A percentile compares a stretch with the other conserved stretches of the same genome.
Evolutionary conservation across 1,284 basidiomycete species (phyloP).

Genomic region (Rhodotorula sp.): DNA sequence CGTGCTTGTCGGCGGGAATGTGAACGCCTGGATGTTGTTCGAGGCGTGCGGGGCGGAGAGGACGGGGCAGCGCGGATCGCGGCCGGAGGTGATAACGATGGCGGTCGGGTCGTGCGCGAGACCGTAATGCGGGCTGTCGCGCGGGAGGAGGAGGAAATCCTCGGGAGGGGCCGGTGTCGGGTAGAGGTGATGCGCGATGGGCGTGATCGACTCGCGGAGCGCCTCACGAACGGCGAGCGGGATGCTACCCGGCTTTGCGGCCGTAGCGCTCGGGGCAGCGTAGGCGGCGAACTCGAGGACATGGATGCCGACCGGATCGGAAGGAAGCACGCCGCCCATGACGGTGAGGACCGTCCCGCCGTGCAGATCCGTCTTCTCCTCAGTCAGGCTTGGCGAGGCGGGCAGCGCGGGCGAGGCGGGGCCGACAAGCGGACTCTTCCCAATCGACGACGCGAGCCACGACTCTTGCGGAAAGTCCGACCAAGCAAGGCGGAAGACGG

Average conservation of each 20-base stretch:
- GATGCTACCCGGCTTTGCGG: slow-evolving; percentile 51
- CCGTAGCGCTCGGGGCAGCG: slow-evolving; percentile 52
- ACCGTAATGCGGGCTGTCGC: slow-evolving; percentile 69
- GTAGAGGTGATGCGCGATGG: slow-evolving; percentile 65
- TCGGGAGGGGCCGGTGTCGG: slow-evolving; percentile 65
- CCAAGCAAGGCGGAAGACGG: slow-evolving; percentile 88
- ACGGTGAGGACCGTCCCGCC: slow-evolving; percentile 73
- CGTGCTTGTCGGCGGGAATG: slow-evolving; percentile 53
- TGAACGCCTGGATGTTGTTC: slow-evolving; percentile 53
- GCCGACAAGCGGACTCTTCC: slow-evolving; percentile 15
- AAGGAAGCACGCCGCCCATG: slow-evolving; percentile 68
- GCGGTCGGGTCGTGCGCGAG: slow-evolving; percentile 70
- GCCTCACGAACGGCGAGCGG: slow-evolving; percentile 63
- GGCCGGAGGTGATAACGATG: slow-evolving; percentile 57
- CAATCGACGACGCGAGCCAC: slow-evolving; percentile 34
- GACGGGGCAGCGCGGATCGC: slow-evolving; percentile 42
- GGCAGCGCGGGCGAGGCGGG: slow-evolving; percentile 11
- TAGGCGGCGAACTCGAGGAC: slow-evolving; percentile 72
- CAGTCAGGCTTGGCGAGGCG: slow-evolving; percentile 13
- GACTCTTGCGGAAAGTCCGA: slow-evolving; percentile 65
- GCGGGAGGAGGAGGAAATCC: slow-evolving; percentile 76
- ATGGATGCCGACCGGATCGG: slow-evolving; percentile 67
- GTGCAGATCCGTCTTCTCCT: slow-evolving; percentile 49
- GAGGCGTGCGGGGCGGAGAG: slow-evolving; percentile 44
- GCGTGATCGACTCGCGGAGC: slow-evolving; percentile 64